Evolutionary conservation across 177 flowering plant species (phyloP), one percentile per base, ranked within the genome.

Genomic region (Vitis hybrid): DNA sequence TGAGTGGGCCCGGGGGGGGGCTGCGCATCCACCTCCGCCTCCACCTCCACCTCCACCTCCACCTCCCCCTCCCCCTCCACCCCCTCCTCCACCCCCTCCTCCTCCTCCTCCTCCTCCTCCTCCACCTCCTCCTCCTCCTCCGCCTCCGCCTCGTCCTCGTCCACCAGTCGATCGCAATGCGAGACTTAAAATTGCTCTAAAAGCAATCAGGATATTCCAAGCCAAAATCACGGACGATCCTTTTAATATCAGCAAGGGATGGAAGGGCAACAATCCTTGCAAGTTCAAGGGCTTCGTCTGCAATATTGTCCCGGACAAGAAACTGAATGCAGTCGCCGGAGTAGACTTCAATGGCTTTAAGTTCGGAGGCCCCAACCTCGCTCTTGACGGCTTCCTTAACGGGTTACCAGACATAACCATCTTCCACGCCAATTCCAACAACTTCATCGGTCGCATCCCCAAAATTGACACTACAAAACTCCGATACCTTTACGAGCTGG

Each of bases 381-480:
- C 22, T 45, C 69, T 82, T n/a, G 5, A 50, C 9, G 71, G 62
- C 11, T 66, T 83, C 62, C 4, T 83, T 11, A 69, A 80, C 31
- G 14, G 62, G 19, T 29, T 83, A 9, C 50, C 13, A 1, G 80
- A 78, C 49, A 1, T 80, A 0, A 50, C 80, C 14, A 45, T 78
- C 63, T 83, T 78, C 65, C 86, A 83, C 18, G 83, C 78, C 3
- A 83, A 83, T 66, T 76, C 81, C 71, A 80, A 80, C 83, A 64
- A 76, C 18, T 83, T 83, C 77, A 39, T 69, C 12, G 76, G 76
- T 7, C 1, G 57, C 1, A 15, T 83, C 45, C 75, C 83, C 1
- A 15, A 22, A 19, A 33, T 33, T 33, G 45, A 11, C 7, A 65
- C 64, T 1, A 5, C n/a, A 5, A 57, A 68, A 1, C 31, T 83